phyloP scores from a whole-genome alignment of 2,329 filamentous ascomycete genomes.

The Diaporthe nobilis region DNA sequence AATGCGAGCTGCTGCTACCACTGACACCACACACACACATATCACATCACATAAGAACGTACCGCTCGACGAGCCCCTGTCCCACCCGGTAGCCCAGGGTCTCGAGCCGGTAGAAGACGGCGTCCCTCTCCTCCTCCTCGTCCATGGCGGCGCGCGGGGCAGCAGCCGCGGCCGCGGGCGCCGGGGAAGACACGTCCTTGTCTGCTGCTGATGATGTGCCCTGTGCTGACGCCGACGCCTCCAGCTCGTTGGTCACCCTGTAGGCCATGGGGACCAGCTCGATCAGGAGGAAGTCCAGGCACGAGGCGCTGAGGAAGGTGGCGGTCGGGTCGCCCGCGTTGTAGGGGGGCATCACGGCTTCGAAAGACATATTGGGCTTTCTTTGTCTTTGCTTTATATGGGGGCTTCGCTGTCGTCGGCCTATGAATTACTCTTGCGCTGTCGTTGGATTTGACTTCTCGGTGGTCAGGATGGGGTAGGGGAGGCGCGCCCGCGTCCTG shows the following conservation, averaged over 20 bases:
- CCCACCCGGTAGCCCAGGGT: constrained; percentile 91
- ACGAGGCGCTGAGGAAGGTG: constrained; percentile 84
- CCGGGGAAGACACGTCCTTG: constrained; percentile 36
- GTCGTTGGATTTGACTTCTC: background rate
- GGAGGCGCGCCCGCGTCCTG: background rate
- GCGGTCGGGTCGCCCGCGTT: constrained; percentile 81
- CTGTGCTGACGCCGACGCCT: constrained; percentile 56
- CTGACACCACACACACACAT: background rate
- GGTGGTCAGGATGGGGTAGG: background rate
- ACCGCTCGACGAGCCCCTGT: constrained; percentile 92
- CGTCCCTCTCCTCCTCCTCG: constrained; percentile 87
- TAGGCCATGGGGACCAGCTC: constrained; percentile 96
- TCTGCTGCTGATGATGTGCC: constrained; percentile 39
- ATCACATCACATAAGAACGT: constrained; percentile 45
- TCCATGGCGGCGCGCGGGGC: constrained; percentile 62
- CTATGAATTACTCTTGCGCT: background rate
- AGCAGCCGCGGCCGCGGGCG: constrained; percentile 39
- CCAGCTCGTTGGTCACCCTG: constrained; percentile 83
- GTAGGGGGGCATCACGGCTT: constrained; percentile 76
- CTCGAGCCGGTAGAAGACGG: constrained; percentile 88
- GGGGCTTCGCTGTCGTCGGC: background rate
- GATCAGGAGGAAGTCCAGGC: constrained; percentile 94
- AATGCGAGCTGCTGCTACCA: too few species aligned
- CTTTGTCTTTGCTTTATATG: background rate
- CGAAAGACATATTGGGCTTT: constrained; percentile 75